Evolutionary conservation across 106 monocot genomes (phyloP), one percentile per base, ranked within the genome.

Genomic region (Dendrobium nobile): DNA sequence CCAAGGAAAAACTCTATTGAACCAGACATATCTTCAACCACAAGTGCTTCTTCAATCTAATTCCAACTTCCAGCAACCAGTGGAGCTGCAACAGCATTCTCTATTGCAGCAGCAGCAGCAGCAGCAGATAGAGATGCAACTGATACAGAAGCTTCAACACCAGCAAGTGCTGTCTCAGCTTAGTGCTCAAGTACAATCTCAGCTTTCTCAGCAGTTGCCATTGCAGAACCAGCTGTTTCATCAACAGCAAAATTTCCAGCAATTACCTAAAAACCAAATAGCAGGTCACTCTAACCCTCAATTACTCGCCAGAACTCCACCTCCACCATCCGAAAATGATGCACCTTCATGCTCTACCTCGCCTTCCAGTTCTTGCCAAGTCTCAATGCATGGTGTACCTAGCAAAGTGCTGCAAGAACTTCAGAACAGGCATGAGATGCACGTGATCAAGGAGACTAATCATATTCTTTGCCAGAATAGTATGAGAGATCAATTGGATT

Each of bases 91-190:
- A 77, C 79, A 82, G 67, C 89, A 93, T 68, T 51, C 51, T 51
- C 51, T 51, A 10, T 51, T 51, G 3, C 51, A 51, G 51, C 89
- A 89, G 22, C 31, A 51, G 51, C 89, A 89, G 22, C 31, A 31
- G 0, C 86, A 85, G 31, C 92, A 89, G 82, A 64, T 84, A 76
- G 88, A 92, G 77, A 26, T 95, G 54, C 90, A 95, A 78, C 80
- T 96, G 51, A 82, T 93, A 47, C 95, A 93, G 79, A 91, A 87
- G 47, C 73, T 92, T 51, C 95, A 95, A 83, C 87, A 92, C 56
- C 89, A 92, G n/a, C 88, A 86, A 77, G n/a, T 88, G 17, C 75
- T 93, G n/a, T 88, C 95, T 41, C 95, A 95, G 75, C 54, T 92
- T 19, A 88, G 77, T 78, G 84, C 89, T 78, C 81, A 82, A 48